Base-by-base conservation (phyloP, 1,284 basidiomycete genomes). In the Heliocybe sulcata region DNA sequence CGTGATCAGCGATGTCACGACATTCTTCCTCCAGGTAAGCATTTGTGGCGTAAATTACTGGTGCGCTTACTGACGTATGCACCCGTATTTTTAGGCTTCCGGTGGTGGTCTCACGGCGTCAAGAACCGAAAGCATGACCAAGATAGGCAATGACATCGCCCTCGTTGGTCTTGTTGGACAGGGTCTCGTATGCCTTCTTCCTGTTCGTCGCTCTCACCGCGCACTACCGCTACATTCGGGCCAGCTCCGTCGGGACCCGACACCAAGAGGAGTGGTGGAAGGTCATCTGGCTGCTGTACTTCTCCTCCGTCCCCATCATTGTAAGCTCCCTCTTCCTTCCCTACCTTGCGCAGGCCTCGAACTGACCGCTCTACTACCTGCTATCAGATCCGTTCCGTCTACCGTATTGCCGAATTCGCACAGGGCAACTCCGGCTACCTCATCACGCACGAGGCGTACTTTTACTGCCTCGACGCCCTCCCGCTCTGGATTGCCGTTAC, bases 391-490 rank as follows among this genome's bases (percentile, higher is more conserved):
- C 67, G 72, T 63, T 68, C 65, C 47, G 61, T 71, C 26, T 74
- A 68, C 61, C 64, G 72, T 31, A 68, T 68, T 1, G 64, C 69
- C 52, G 72, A 74, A 59, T 60, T 71, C 8, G 63, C 63, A 27
- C 60, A 74, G 60, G 72, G 72, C 26, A 70, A 67, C 56, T 64
- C 61, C 12, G 72, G 72, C 2, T 70, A 68, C 55, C 63, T 74
- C 22, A 61, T 69, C 8, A 73, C 69, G 1, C 68, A 70, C 58
- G 72, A 74, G 61, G 35, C 64, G 3, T 75, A 69, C 61, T 75
- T 77, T 60, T 72, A 76, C 52, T 63, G 68, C 3, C 67, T 77
- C 42, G 76, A 78, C 57, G 69, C 74, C 1, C 60, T 72, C 12
- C 67, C 70, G 3, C 58, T 78, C 1, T 63, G 72, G 22, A 60